Conservation (phyloP, 2,329 filamentous ascomycete genomes). For the Davidsoniella neocaledoniae region DNA sequence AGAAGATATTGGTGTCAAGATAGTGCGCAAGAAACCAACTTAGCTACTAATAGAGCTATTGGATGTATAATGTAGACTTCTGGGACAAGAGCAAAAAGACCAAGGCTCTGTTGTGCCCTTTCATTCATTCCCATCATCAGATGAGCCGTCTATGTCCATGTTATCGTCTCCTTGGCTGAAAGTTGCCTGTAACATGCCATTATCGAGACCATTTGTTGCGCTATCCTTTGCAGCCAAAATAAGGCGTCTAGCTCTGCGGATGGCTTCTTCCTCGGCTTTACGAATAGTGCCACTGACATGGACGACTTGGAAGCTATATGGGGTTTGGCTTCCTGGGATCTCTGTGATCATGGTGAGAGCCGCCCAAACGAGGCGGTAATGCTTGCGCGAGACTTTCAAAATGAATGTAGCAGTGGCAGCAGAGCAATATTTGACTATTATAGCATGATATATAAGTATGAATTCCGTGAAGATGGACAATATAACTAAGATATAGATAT, state of each 20-base stretch:
- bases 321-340: conserved; percentile 43
- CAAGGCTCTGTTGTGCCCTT: not conserved
- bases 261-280: conserved; percentile 80
- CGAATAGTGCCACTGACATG: conserved; percentile 84
- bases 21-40: conserved; percentile 47
- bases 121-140: conserved; percentile 17
- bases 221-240: conserved; percentile 48
- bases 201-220: conserved; percentile 14
- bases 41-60: not conserved
- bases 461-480: not conserved
- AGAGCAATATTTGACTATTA: conserved; percentile 76
- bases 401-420: conserved; percentile 90
- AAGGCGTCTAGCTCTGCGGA: conserved; percentile 55
- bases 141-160: conserved; percentile 16
- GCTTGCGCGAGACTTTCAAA: conserved; percentile 61
- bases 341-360: conserved; percentile 65
- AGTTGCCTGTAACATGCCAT: conserved; percentile 14
- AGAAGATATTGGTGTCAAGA: conserved; percentile 50
- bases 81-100: not conserved
- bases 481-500: not conserved
- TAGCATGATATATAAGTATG: conserved; percentile 2
- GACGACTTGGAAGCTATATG: conserved; percentile 70
- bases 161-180: conserved; percentile 10
- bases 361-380: conserved; percentile 81
- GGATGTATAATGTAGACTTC: not conserved